Base-by-base conservation (phyloP, 768 basidiomycete species). In the Auricularia heimuer region DNA sequence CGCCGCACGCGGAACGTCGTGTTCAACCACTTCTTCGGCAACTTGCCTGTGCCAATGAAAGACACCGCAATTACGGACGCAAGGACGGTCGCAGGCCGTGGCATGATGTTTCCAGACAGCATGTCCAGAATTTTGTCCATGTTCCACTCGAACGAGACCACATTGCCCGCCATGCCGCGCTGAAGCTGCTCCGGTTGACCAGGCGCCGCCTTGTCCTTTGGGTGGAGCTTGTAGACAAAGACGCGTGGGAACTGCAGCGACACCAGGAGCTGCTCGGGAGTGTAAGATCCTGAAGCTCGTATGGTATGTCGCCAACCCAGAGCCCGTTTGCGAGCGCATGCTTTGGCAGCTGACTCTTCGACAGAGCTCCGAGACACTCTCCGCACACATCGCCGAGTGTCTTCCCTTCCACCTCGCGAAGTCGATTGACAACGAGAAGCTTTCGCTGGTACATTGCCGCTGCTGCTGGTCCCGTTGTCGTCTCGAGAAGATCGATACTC, bases 221-320 rank as follows among this genome's bases (percentile, higher is more conserved):
- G 78, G 64, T 66, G 74, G 1, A 80, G 65, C 63, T 80, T 79
- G 72, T 76, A 71, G 0, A 77, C 69, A 62, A 70, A 78, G 0
- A 73, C 73, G 0, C 69, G 65, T 0, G 77, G 75, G 66, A 74
- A 79, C 0, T 71, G 37, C 0, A 68, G 70, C 0, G 73, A 67
- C 8, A 81, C 71, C 0, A 81, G 71, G 4, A 79, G 65, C 62
- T 75, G 75, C 66, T 81, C 78, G 0, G 77, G 21, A 80, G 62
- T 0, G 78, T 77, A 2, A 81, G 65, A 1, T 54, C 29, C 16
- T 69, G 35, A 0, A 79, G 65, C 35, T 74, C 66, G 44, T 62
- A 67, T 0, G 79, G 79, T 3, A 74, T 63, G 0, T 65, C 6
- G 7, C 79, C 79, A 24, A 79, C 71, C 79, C 78, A 81, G 39